Evolutionary conservation across 2,329 filamentous ascomycete genomes (phyloP).

Genomic region (Ascochyta koolunga): DNA sequence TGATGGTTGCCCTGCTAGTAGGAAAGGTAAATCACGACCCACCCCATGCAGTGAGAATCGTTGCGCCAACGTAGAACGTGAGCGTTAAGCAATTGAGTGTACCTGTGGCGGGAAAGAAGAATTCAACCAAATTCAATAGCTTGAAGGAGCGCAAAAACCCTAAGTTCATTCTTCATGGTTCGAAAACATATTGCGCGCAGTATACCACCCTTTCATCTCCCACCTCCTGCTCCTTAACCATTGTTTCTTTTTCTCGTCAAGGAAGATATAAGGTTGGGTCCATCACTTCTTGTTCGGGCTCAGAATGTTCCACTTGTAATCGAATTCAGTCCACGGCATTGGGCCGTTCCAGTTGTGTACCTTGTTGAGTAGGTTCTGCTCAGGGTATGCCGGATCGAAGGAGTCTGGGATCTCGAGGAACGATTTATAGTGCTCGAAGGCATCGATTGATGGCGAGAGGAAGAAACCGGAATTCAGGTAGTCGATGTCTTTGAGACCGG

Average conservation of each 20-base stretch:
- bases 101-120: background rate
- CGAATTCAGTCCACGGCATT: constrained; percentile 50
- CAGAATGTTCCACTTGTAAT: constrained; percentile 47
- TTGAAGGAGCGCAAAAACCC: background rate
- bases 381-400: constrained; percentile 43
- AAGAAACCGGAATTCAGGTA: constrained; percentile 50
- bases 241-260: constrained; percentile 37
- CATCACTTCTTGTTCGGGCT: constrained; percentile 52
- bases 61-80: background rate
- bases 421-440: constrained; percentile 42
- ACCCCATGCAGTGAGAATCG: background rate
- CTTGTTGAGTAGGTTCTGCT: constrained; percentile 49
- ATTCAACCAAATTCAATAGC: background rate
- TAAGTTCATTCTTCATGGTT: background rate
- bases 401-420: constrained; percentile 35
- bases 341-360: constrained; percentile 45
- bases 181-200: constrained; percentile 25
- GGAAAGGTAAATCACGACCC: background rate
- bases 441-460: constrained; percentile 35
- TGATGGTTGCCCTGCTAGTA: background rate
- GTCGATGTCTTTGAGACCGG: constrained; percentile 36
- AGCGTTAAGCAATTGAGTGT: too few relatives aligned
- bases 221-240: constrained; percentile 44
- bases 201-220: constrained; percentile 50
- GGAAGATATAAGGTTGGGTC: constrained; percentile 33